Percentiles rank a stretch among this genome's conserved stretches.
These are phyloP conservation scores for Bidens hawaiensis DNA, from an alignment of 140 eudicot species.

Conservation along the genomic window DNA sequence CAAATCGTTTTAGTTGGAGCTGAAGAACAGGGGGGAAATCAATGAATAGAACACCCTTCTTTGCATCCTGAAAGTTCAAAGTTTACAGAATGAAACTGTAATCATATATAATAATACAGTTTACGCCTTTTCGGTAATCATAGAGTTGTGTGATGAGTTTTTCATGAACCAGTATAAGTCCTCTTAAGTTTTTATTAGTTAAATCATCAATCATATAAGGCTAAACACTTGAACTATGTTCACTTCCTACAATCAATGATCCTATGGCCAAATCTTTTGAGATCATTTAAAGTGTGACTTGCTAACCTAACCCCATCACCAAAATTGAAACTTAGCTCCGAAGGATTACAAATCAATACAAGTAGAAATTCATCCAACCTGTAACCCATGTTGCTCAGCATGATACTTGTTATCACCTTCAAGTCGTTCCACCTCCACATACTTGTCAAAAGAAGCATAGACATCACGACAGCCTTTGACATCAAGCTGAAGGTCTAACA, in stretches of 20 bases:
- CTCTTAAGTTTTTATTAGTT: neutral
- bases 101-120: neutral
- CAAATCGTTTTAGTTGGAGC: constrained; percentile 89
- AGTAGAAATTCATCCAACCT: constrained; percentile 43
- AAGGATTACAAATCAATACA: neutral
- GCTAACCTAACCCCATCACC: neutral
- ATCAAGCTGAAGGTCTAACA: constrained; percentile 83
- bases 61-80: constrained; percentile 67
- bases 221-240: neutral
- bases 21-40: constrained; percentile 98
- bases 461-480: constrained; percentile 93
- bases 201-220: neutral
- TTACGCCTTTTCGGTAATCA: neutral
- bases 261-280: neutral
- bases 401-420: constrained; percentile 96
- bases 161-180: neutral
- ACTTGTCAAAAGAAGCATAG: constrained; percentile 95
- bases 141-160: constrained; percentile 14
- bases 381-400: constrained; percentile 81
- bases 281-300: constrained; percentile 3
- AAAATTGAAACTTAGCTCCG: neutral
- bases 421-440: constrained; percentile 91
- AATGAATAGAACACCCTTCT: constrained; percentile 82
- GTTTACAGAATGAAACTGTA: constrained; percentile 8
- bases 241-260: neutral